A percentile compares a stretch with the other conserved stretches of the same genome.
Conservation (phyloP, 441 rosid species). For the Theobroma grandiflorum region DNA sequence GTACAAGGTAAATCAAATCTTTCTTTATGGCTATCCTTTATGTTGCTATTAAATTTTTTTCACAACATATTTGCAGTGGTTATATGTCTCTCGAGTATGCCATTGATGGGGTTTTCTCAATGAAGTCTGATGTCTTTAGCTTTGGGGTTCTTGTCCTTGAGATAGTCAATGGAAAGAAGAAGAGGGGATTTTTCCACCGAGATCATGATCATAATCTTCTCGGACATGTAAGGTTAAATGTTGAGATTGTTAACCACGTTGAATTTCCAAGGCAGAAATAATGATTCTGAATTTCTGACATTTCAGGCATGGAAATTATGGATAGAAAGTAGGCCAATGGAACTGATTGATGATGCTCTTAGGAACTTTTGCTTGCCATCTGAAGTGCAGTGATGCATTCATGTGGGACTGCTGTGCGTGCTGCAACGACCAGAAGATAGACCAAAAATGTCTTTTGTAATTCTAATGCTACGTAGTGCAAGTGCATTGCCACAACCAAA, state of each 20-base stretch:
- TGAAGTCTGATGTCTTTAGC: no score
- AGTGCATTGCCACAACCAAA: constrained; percentile 31
- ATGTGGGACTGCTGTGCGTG: neutral
- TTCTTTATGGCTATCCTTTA: no score
- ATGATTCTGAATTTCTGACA: no score
- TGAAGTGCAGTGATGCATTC: constrained; percentile 33
- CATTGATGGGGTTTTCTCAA: no score
- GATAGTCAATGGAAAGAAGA: no score
- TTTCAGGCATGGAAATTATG: constrained; percentile 36
- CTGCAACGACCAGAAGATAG: constrained; percentile 26
- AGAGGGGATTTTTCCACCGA: constrained; percentile 31
- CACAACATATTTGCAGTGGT: constrained; percentile 22
- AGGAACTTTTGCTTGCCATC: neutral
- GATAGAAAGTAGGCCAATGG: neutral
- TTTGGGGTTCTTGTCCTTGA: no score
- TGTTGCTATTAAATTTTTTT: no score
- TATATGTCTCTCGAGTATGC: constrained; percentile 42
- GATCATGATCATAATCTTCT: constrained; percentile 43
- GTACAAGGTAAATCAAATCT: no score
- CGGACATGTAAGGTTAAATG: constrained; percentile 22
- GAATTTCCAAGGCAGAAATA: no score
- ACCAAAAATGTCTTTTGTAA: constrained; percentile 35
- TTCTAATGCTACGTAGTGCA: constrained; percentile 31
- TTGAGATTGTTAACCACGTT: no score
- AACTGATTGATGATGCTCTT: constrained; percentile 29